Conservation (phyloP, 805 yeast genomes). For the Yarrowia porcina region DNA sequence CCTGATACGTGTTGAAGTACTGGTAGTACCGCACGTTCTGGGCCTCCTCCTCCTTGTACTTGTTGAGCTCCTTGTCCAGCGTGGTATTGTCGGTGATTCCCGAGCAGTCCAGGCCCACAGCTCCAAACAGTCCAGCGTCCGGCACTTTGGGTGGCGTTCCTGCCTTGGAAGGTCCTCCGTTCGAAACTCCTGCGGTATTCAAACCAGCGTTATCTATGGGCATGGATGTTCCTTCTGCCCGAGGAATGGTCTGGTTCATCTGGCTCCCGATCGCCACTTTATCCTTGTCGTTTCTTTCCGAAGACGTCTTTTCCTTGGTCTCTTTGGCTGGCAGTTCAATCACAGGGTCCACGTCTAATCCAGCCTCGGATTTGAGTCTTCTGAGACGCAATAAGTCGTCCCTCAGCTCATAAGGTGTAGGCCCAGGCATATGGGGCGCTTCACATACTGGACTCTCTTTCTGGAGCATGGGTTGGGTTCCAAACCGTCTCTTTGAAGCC, state of each 20-base stretch:
- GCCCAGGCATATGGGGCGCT: slow-evolving; percentile 5
- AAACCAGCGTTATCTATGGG: neutral
- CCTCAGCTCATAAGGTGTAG: neutral
- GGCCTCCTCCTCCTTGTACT: slow-evolving; percentile 21
- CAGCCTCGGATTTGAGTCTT: slow-evolving; percentile 3
- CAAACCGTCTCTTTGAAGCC: slow-evolving; percentile 7
- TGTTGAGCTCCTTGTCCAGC: neutral
- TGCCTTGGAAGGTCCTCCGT: neutral
- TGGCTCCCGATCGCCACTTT: slow-evolving; percentile 7
- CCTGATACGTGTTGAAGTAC: slow-evolving; percentile 59
- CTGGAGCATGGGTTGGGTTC: neutral
- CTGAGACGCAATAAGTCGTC: slow-evolving; percentile 10
- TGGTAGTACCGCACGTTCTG: slow-evolving; percentile 30
- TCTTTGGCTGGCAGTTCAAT: slow-evolving; percentile 12
- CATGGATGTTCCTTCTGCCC: slow-evolving; percentile 22
- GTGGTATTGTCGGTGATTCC: neutral
- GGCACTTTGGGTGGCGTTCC: too few relatives aligned
- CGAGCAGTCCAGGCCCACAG: slow-evolving; percentile 1
- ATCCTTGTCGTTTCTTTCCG: neutral
- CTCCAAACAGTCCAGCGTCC: slow-evolving; percentile 5
- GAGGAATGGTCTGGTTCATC: neutral
- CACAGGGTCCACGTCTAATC: slow-evolving; percentile 13
- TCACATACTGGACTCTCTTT: slow-evolving; percentile 12
- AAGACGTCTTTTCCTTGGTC: neutral
- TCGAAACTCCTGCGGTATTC: too few relatives aligned